Percentiles rank a stretch among this genome's conserved stretches.
Evolutionary conservation across 306 rosid genomes (phyloP).

Genomic region (Castanea crenata): DNA sequence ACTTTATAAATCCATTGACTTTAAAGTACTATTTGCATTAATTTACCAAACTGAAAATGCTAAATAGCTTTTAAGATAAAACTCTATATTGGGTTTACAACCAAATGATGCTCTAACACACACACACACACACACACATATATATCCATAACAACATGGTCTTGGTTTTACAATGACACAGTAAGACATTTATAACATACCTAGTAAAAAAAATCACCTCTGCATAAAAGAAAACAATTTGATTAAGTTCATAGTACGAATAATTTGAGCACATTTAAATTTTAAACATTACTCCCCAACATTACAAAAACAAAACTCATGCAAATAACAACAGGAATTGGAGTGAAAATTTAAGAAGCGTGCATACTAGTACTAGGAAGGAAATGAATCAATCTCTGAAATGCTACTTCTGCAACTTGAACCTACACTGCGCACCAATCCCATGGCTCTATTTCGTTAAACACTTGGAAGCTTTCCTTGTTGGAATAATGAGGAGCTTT

Average conservation of each 20-base stretch:
- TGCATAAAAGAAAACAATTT: not conserved
- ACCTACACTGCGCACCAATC: constrained; percentile 75
- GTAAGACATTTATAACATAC: not conserved
- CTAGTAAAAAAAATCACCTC: not conserved
- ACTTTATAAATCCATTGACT: no score
- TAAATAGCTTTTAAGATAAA: not conserved
- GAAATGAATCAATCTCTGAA: constrained; percentile 62
- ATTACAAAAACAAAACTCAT: not conserved
- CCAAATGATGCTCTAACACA: no score
- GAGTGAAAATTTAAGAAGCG: not conserved
- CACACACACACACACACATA: no score
- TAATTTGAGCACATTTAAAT: not conserved
- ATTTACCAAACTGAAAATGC: not conserved
- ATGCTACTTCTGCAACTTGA: constrained; percentile 51
- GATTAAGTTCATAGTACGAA: not conserved
- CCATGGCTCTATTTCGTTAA: constrained; percentile 68
- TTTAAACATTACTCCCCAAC: not conserved
- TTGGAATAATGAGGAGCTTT: not conserved
- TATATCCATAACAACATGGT: not conserved
- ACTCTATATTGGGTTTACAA: not conserved
- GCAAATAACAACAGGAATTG: not conserved
- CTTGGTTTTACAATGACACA: not conserved
- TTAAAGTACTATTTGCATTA: no score
- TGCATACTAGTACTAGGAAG: constrained; percentile 65
- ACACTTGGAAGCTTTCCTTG: constrained; percentile 41